Percentiles rank a stretch among this genome's conserved stretches.
phyloP scores from a whole-genome alignment of 108 stramenopile species.

The Mediolabrus comicus region DNA sequence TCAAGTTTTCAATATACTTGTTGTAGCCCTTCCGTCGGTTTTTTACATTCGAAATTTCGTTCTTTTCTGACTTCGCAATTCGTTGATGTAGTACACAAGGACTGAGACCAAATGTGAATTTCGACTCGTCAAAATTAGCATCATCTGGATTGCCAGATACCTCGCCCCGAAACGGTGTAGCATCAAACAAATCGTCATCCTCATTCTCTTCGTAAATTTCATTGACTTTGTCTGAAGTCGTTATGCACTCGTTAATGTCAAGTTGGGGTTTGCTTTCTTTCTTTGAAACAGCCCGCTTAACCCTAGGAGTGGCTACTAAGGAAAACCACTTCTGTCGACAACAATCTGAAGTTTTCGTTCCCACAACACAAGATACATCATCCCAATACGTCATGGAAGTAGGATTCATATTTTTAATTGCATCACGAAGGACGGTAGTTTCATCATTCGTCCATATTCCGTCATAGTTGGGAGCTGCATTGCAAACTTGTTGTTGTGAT shows the following conservation, averaged over 20 bases:
- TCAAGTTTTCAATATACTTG: constrained; percentile 2
- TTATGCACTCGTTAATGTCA: not conserved
- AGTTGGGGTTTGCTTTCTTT: not conserved
- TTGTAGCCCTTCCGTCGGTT: constrained; percentile 5
- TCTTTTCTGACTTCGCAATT: not conserved
- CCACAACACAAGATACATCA: constrained; percentile 41
- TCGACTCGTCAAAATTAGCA: not conserved
- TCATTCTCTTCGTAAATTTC: not conserved
- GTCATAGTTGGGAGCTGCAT: not conserved
- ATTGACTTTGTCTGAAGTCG: not conserved
- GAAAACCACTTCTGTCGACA: constrained; percentile 61
- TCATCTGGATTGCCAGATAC: not conserved
- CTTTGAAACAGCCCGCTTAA: constrained; percentile 8
- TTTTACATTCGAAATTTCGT: not conserved
- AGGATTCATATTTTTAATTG: constrained; percentile 49
- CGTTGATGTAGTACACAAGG: not conserved
- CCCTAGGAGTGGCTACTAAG: constrained; percentile 46
- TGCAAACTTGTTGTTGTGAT: not conserved
- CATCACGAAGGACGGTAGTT: constrained; percentile 1
- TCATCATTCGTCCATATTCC: constrained; percentile 2
- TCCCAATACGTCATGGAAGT: constrained; percentile 58
- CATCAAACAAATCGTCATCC: constrained; percentile 3
- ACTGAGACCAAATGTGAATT: not conserved
- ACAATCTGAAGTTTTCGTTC: constrained; percentile 37
- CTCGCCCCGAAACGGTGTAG: not conserved